Evolutionary conservation across 139 green algal genomes (phyloP).

Genomic region (Tetratostichococcus sp.): DNA sequence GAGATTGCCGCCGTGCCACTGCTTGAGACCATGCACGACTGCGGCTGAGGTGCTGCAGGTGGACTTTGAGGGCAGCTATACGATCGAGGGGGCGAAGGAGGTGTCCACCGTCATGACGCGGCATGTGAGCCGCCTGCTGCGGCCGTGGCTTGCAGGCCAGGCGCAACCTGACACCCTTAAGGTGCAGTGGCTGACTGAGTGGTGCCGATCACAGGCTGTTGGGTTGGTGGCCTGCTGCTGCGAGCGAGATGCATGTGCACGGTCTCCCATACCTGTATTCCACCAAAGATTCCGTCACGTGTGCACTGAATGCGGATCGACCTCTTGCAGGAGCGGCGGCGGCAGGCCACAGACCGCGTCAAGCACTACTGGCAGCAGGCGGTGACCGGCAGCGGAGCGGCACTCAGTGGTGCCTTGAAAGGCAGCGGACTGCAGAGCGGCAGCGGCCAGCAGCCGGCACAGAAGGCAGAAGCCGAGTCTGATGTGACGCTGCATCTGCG

Average conservation of each 20-base stretch:
- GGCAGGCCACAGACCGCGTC: neutral
- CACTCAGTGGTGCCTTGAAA: neutral
- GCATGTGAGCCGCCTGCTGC: conserved; percentile 46
- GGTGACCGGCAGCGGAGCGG: neutral
- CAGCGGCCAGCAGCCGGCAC: neutral
- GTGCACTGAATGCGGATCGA: too few species aligned
- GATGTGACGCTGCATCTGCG: neutral
- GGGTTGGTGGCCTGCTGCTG: too few species aligned
- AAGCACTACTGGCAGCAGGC: neutral
- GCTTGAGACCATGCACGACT: too few species aligned
- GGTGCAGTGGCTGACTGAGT: neutral
- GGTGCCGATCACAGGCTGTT: too few species aligned
- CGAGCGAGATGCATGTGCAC: too few species aligned
- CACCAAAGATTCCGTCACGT: too few species aligned
- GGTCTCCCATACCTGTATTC: too few species aligned
- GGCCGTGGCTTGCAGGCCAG: neutral
- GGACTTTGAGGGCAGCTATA: conserved; percentile 59
- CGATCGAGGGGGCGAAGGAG: conserved; percentile 71
- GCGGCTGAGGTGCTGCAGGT: conserved; percentile 22
- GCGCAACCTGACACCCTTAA: neutral
- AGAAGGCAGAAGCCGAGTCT: neutral
- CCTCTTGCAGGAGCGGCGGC: neutral
- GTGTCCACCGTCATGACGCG: conserved; percentile 47
- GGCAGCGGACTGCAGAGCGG: neutral
- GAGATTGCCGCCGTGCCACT: too few species aligned